Evolutionary conservation across 352 stramenopile genomes (phyloP), one percentile per base, ranked within the genome.

Genomic region (Blastocystis sp.): DNA sequence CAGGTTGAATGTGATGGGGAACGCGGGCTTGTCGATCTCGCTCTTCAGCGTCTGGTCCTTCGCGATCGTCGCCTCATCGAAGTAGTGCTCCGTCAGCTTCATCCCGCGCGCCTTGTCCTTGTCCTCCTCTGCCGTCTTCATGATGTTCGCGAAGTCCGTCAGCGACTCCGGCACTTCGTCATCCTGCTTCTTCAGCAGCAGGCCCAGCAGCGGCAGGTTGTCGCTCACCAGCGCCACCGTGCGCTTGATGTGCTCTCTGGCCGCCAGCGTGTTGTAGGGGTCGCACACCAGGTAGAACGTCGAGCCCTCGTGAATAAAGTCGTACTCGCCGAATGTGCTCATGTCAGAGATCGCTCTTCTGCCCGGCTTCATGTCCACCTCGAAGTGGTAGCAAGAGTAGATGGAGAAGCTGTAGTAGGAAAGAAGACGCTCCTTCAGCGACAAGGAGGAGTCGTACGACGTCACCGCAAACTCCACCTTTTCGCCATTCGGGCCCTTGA

Each of bases 31-130:
- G 14, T 28, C 43, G 23, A 77, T 77, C 52, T 77, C 66, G 52
- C 66, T 77, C 66, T 77, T 77, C 38, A 77, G 34, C 21, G 17
- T 19, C 66, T 77, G 66, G 40, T 77, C 66, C 66, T 77, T 77
- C 52, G 62, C 28, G 21, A 84, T 74, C 5, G 59, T 56, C 28
- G 52, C 62, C 21, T 71, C 34, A 34, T 84, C 62, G 59, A 84
- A 71, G 52, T 84, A 71, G 28, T 34, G 34, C 43, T 84, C 62
- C 74, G 52, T 67, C 28, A 71, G 43, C 45, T 84, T 71, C 9
- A 3, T 53, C n/a, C 38, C 43, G 40, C 28, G 14, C n/a, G 28
- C 41, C 14, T 40, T 28, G 5, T 23, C n/a, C 41, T 41, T 84
- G 11, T 17, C 28, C 28, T 84, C 43, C 38, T 59, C 34, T 1